These are phyloP conservation scores for Laguncularia racemosa DNA, from an alignment of 345 rosid genomes.

Conservation along the genomic window DNA sequence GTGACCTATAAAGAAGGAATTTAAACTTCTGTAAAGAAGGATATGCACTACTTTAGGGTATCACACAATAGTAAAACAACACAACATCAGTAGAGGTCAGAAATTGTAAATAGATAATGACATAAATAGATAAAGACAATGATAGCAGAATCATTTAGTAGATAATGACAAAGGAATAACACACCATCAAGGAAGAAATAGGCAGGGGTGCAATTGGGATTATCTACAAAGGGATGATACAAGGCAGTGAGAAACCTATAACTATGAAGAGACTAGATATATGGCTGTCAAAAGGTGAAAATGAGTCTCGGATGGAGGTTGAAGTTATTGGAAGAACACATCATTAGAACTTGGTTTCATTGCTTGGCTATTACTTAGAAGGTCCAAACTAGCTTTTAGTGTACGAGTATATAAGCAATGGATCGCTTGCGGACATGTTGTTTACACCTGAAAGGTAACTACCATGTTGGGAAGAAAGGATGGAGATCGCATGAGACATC, in stretches of 20 bases:
- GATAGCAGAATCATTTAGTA: too few relatives aligned
- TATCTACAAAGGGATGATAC: constrained; percentile 19
- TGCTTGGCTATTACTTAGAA: too few relatives aligned
- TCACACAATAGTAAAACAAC: too few relatives aligned
- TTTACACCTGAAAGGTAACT: constrained; percentile 6
- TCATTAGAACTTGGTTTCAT: constrained; percentile 19
- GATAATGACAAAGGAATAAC: too few relatives aligned
- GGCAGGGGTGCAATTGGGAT: constrained; percentile 20
- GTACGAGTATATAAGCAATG: constrained; percentile 26
- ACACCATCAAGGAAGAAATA: constrained; percentile 19
- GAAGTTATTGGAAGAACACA: constrained; percentile 23
- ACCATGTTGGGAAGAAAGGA: constrained; percentile 9
- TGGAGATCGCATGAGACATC: constrained; percentile 14
- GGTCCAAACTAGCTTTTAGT: constrained; percentile 21
- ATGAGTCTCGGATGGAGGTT: constrained; percentile 22
- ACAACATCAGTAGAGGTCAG: too few relatives aligned
- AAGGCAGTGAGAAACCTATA: background rate
- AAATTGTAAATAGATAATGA: too few relatives aligned
- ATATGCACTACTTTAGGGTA: too few relatives aligned
- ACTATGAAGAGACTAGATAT: too few relatives aligned
- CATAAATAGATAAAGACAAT: too few relatives aligned
- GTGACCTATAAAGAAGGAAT: too few relatives aligned
- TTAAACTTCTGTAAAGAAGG: too few relatives aligned
- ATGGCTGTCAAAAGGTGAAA: constrained; percentile 12
- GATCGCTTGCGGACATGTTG: constrained; percentile 16